Percentiles rank a stretch among this genome's conserved stretches.
These are phyloP conservation scores for Colletotrichum trifolii DNA, from an alignment of 2,329 filamentous ascomycete species.

Conservation along the genomic window DNA sequence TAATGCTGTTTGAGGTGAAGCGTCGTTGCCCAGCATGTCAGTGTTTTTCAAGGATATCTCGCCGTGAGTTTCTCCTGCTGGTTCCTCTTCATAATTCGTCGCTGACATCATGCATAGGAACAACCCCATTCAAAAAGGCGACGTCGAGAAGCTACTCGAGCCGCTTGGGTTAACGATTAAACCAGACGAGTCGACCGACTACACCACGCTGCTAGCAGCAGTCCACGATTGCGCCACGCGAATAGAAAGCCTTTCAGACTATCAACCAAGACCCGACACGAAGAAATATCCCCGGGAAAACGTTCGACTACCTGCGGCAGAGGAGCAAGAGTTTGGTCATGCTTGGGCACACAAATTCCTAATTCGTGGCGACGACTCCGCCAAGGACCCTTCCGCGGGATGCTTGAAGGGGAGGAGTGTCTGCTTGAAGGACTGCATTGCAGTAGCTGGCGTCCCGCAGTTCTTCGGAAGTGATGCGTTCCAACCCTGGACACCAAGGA, in stretches of 20 bases:
- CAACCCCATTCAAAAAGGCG: conserved; percentile 54
- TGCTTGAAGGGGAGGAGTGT: conserved; percentile 56
- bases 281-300: conserved; percentile 57
- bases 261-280: conserved; percentile 54
- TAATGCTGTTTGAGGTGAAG: no score
- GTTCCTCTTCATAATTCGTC: neutral
- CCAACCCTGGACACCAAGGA: conserved; percentile 59
- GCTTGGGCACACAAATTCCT: conserved; percentile 64
- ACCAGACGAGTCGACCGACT: conserved; percentile 53
- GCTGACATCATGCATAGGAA: conserved; percentile 38
- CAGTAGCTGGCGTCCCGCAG: conserved; percentile 64
- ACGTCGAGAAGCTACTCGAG: conserved; percentile 49
- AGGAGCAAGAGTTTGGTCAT: conserved; percentile 57
- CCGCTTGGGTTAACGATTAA: conserved; percentile 51
- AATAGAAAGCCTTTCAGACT: conserved; percentile 57
- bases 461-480: conserved; percentile 63
- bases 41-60: conserved; percentile 53
- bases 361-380: conserved; percentile 45
- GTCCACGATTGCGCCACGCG: conserved; percentile 62
- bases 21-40: conserved; percentile 43
- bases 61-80: conserved; percentile 40
- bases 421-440: conserved; percentile 66
- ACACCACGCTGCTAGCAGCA: conserved; percentile 59
- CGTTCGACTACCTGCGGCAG: conserved; percentile 50
- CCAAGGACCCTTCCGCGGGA: conserved; percentile 5